Base-by-base conservation (phyloP, 2,329 filamentous ascomycete species). In the Pseudogymnoascus sp. region DNA sequence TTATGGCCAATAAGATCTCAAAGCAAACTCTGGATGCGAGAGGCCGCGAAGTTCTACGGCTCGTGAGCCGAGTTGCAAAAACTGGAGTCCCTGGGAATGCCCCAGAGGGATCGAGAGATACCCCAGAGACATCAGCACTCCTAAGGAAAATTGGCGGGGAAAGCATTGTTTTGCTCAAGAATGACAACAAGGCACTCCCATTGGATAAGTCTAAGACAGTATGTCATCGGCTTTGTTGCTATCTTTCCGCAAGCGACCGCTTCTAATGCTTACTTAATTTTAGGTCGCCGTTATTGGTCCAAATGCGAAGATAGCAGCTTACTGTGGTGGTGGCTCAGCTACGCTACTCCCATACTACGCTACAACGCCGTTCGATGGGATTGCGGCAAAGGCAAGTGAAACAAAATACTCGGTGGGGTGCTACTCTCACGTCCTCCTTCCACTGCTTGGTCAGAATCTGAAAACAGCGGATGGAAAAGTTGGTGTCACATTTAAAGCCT, bases 131-230 rank as follows among this genome's bases (percentile, higher is more conserved):
- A 12, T 18, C 43, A 49, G 63, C 40, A 16, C 63, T 65, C 52
- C 40, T 18, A 67, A 59, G 65, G 64, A 12, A 52, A 65, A 58
- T 67, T 37, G 33, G 45, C 18, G 41, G 41, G 60, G 43, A 62
- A 91, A 70, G 85, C 3, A 85, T 90, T 7, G 88, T 91, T 1
- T 78, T 93, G 11, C 76, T 92, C 59, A 91, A 91, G 75, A 93
- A 93, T 67, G 81, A 90, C 11, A 80, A 81, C 38, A 77, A 77
- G 12, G 72, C 87, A 0, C 77, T 93, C 1, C 89, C 49, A 35
- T 55, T 55, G n/a, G 49, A 55, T 31, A 55, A 55, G 28, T 18
- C 89, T 0, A 73, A 88, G 3, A 81, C 65, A 45, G 52, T 55
- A 55, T 35, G 49, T 55, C 16, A 21, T 35, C 5, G 6, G 25